Base-by-base conservation (phyloP, 495 filamentous ascomycete species). In the Usnea hakonensis region DNA sequence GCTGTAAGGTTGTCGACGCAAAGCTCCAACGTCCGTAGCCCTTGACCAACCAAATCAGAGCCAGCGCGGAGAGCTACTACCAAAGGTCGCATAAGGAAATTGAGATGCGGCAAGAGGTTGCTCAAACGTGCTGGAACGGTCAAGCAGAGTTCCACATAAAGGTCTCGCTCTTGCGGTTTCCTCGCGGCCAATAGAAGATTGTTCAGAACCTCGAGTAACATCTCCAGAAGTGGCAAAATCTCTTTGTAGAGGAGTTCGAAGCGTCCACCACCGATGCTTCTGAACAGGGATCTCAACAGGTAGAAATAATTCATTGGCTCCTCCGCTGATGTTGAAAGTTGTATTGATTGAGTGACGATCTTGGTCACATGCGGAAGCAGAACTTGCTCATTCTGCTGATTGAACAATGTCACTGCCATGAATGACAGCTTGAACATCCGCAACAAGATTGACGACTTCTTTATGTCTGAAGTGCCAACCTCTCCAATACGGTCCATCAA, bases 281-380 rank as follows among this genome's bases (percentile, higher is more conserved):
- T 78, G 70, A 99, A 99, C 5, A 99, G 79, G 0, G 90, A 95
- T 36, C 95, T 84, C 44, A 99, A 78, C 3, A 99, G 83, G 19
- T 96, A 79, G 79, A 97, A 99, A 72, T 97, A 97, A 75, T 99
- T 97, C 88, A 96, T 96, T 2, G 95, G 95, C 67, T 96, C 91
- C 67, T 97, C 91, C 1, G 95, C 95, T 40, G 86, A 95, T 19
- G 93, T 95, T 14, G 93, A 96, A 36, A 97, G 79, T 74, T 96
- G 89, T 62, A 97, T 96, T 16, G 92, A 97, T 71, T 95, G 89
- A 33, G 92, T 95, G 60, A 99, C 88, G 64, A 99, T 95, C 71
- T 94, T 92, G 44, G 91, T 87, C 50, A 99, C 94, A 73, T 97
- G 95, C 0, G 95, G 95, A 46, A 97, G 81, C 19, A 99, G 78